A percentile compares a stretch with the other conserved stretches of the same genome.
These are phyloP conservation scores for Salix arbutifolia DNA, from an alignment of 345 rosid genomes.

Conservation along the genomic window DNA sequence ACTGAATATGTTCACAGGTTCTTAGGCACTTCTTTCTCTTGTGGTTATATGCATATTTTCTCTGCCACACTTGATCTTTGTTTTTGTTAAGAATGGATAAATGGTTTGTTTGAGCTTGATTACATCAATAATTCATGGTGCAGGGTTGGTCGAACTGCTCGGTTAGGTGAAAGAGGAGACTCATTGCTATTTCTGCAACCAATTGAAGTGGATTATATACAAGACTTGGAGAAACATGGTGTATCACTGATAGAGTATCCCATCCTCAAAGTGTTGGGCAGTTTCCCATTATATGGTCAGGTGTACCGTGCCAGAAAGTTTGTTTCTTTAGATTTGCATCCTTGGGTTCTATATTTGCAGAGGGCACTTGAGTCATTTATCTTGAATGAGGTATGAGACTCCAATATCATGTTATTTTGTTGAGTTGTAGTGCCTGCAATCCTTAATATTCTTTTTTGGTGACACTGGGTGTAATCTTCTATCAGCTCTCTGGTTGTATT, in stretches of 20 bases:
- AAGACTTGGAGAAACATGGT: conserved; percentile 83
- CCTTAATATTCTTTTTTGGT: background rate
- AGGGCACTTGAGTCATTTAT: conserved; percentile 67
- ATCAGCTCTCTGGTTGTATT: background rate
- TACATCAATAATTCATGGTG: conserved; percentile 21
- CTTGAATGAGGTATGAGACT: conserved; percentile 45
- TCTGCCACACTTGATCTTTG: background rate
- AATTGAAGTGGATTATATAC: conserved; percentile 68
- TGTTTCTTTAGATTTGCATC: conserved; percentile 60
- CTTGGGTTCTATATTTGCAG: conserved; percentile 75
- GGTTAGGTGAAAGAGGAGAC: conserved; percentile 89
- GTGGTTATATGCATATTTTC: background rate
- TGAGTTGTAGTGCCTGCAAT: background rate
- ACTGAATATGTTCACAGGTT: conserved; percentile 98
- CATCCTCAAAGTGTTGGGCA: conserved; percentile 64
- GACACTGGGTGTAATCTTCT: background rate
- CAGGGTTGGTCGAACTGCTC: conserved; percentile 98
- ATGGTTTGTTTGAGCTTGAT: conserved; percentile 5
- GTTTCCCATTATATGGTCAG: conserved; percentile 51
- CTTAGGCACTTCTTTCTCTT: background rate
- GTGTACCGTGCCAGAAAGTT: conserved; percentile 43
- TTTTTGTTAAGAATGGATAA: background rate
- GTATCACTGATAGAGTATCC: conserved; percentile 73
- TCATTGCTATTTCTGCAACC: conserved; percentile 86
- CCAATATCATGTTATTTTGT: background rate